Evolutionary conservation across 164 flowering plant species (phyloP).

Genomic region (Protea cynaroides): DNA sequence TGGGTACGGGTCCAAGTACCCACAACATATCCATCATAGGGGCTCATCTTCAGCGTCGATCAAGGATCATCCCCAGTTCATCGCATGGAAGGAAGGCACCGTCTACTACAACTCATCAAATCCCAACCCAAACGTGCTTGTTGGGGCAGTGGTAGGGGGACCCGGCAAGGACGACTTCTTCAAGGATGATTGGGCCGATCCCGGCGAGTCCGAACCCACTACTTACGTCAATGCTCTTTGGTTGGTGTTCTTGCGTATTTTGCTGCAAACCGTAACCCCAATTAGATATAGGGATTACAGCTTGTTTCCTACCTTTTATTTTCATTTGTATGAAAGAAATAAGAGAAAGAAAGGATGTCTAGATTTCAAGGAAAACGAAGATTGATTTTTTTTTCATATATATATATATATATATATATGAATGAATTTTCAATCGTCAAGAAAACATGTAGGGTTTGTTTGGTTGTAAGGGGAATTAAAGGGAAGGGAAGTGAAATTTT

Average conservation of each 20-base stretch:
- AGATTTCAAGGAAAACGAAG: no score
- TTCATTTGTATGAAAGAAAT: no score
- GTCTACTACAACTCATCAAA: conserved; percentile 57
- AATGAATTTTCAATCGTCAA: no score
- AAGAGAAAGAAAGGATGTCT: no score
- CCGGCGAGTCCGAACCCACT: conserved; percentile 79
- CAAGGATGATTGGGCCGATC: conserved; percentile 70
- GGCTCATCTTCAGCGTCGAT: conserved; percentile 85
- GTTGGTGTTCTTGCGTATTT: conserved; percentile 83
- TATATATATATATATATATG: no score
- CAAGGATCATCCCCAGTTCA: conserved; percentile 55
- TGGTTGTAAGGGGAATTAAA: no score
- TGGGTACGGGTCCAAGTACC: conserved; percentile 63
- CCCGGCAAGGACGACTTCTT: conserved; percentile 77
- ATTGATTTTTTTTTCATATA: no score
- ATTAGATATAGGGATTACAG: no score
- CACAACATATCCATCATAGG: conserved; percentile 79
- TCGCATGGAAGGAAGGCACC: conserved; percentile 78
- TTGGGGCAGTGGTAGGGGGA: conserved; percentile 87
- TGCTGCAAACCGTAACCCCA: conserved; percentile 55
- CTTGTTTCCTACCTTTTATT: no score
- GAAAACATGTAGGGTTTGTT: no score
- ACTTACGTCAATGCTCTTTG: conserved; percentile 91
- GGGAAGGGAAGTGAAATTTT: no score
- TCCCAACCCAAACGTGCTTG: conserved; percentile 67